phyloP scores from a whole-genome alignment of 2,329 filamentous ascomycete species.

The Ophiosphaerella narmari region DNA sequence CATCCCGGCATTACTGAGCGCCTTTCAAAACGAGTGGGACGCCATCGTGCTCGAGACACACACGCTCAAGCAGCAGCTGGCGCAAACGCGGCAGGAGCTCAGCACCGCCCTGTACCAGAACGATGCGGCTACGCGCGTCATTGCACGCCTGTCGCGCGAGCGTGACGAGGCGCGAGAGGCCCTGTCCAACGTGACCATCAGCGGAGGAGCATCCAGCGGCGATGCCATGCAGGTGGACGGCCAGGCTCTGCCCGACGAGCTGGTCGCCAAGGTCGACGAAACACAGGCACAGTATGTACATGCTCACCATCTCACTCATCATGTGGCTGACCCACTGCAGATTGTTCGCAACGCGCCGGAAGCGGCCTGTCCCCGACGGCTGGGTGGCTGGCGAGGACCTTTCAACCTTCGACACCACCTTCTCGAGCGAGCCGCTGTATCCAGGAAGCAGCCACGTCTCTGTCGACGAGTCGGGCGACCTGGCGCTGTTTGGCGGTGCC shows the following conservation, averaged over 20 bases:
- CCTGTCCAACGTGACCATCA: constrained; percentile 81
- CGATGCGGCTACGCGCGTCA: constrained; percentile 94
- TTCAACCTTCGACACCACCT: constrained; percentile 59
- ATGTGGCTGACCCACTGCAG: constrained; percentile 53
- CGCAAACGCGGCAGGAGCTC: constrained; percentile 89
- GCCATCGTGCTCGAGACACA: constrained; percentile 89
- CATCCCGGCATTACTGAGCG: constrained; percentile 88
- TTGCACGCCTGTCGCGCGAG: constrained; percentile 87
- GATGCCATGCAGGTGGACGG: constrained; percentile 95
- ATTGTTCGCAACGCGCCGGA: constrained; percentile 85
- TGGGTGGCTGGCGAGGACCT: constrained; percentile 82
- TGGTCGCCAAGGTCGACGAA: constrained; percentile 75
- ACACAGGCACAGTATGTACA: constrained; percentile 75
- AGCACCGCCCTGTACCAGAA: constrained; percentile 94
- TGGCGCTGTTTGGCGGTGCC: constrained; percentile 75
- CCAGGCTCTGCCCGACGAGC: constrained; percentile 72
- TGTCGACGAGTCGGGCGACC: constrained; percentile 63
- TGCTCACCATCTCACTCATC: too few relatives aligned
- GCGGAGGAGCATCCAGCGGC: constrained; percentile 61
- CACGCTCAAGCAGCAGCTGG: constrained; percentile 84
- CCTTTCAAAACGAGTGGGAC: constrained; percentile 99
- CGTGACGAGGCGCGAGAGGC: constrained; percentile 90
- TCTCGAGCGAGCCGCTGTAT: constrained; percentile 62
- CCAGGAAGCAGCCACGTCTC: constrained; percentile 63
- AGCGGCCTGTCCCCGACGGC: constrained; percentile 80